Conservation (phyloP, 768 basidiomycete species). For the Dioszegia hungarica region DNA sequence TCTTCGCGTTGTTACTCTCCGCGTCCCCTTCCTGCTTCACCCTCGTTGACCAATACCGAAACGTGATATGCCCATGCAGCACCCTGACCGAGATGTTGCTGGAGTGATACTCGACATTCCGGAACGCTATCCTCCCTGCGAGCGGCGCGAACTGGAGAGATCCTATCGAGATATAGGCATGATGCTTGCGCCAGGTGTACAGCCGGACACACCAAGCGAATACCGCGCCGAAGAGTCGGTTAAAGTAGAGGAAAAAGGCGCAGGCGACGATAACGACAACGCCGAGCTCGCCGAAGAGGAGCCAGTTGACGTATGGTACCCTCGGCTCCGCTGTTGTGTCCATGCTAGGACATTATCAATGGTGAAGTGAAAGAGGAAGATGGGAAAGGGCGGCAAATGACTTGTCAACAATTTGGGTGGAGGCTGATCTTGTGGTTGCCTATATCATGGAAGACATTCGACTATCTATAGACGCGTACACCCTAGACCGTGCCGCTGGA, state of each 20-base stretch:
- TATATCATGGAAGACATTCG: slow-evolving; percentile 5
- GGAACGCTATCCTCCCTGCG: slow-evolving; percentile 78
- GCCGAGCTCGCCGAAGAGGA: slow-evolving; percentile 41
- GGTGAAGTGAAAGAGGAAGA: not conserved
- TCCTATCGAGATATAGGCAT: slow-evolving; percentile 79
- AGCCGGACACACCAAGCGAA: slow-evolving; percentile 65
- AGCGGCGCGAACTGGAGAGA: slow-evolving; percentile 88
- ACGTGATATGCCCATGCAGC: slow-evolving; percentile 77
- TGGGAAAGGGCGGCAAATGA: not conserved
- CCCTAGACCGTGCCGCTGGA: not conserved
- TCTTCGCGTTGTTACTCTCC: slow-evolving; percentile 18
- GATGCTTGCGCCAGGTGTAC: slow-evolving; percentile 69
- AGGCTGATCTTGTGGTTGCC: too few species aligned
- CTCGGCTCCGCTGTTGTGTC: slow-evolving; percentile 12
- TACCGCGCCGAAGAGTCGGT: slow-evolving; percentile 69
- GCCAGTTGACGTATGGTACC: slow-evolving; percentile 26
- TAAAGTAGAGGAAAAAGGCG: slow-evolving; percentile 83
- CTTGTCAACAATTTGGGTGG: too few species aligned
- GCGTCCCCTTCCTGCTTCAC: slow-evolving; percentile 61
- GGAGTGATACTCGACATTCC: slow-evolving; percentile 82
- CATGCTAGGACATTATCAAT: slow-evolving; percentile 7
- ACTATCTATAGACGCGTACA: slow-evolving; percentile 1
- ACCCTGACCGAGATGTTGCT: slow-evolving; percentile 83
- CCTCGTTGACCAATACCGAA: slow-evolving; percentile 88
- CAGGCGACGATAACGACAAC: slow-evolving; percentile 44